Evolutionary conservation across 2,329 filamentous ascomycete species (phyloP), one percentile per base, ranked within the genome.

Genomic region (Rutstroemia sp.): DNA sequence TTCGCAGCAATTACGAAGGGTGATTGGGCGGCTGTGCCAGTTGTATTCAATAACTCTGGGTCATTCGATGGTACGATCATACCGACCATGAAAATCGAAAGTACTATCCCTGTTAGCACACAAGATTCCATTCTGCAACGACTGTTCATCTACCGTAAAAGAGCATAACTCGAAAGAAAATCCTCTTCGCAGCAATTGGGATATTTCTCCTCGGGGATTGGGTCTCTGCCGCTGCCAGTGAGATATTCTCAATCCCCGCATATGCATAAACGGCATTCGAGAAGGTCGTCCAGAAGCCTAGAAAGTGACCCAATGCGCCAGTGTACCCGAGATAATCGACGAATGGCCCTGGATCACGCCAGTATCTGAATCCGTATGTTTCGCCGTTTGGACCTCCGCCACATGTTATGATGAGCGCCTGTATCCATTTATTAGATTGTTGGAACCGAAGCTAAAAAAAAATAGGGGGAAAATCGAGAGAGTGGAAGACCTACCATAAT

Each of bases 1-100:
- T 79, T 76, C 39, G 86, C 83, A 25, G 87, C 88, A 59, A 91
- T 88, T 58, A 92, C 87, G 64, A 85, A 89, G 14, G 85, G 86
- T 12, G 70, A 74, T 65, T 79, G 74, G 1, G 77, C 76, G 2
- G 78, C 76, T 23, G 69, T 73, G 38, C 75, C 77, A 27, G 71
- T 73, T 12, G 69, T 67, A 50, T 73, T 66, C 62, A 76, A 68
- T 37, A 85, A 73, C 14, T 74, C 66, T 0, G 66, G 63, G 57
- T 84, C 78, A 44, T 78, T 74, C 60, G 75, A 79, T 8, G 78
- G 75, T 12, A 86, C 79, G 12, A 82, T 70, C 63, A 86, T 76
- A 25, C 82, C 82, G 27, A 75, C 69, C 25, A 71, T 68, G 44
- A 76, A 67, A n/a, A 73, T 67, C 12, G 69, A 65, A 5, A 75